Evolutionary conservation across 495 filamentous ascomycete genomes (phyloP), one percentile per base, ranked within the genome.

Genomic region (Xylaria nigripes): DNA sequence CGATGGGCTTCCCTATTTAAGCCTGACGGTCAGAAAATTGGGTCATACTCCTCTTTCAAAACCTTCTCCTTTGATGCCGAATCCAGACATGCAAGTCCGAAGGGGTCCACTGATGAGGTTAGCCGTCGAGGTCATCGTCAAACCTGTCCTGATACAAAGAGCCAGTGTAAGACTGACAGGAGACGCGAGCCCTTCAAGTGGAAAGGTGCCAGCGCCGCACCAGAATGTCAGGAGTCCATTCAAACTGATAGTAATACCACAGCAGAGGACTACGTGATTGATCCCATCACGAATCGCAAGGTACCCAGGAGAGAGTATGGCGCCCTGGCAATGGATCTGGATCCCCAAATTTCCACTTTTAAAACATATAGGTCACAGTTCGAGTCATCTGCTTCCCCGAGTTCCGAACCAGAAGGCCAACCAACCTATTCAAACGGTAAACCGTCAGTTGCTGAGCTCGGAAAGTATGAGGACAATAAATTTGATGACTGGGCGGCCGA

Each of bases 231-330:
- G n/a, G 3, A 41, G 23, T 0, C 51, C 16, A 24, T 18, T 29
- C 30, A 30, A 13, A 43, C 32, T 21, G 13, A 25, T 12, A 32
- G 12, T 9, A 27, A 47, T 41, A 18, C 53, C 12, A 15, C 56
- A 13, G 15, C 48, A 1, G 38, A 55, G 1, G 76, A 74, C 4
- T 81, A 75, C 45, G 59, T 71, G 16, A 80, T 82, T 45, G 81
- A 84, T 60, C 79, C 79, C n/a, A 82, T 84, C 52, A 80, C 80
- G 18, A 81, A 81, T 58, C 75, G 78, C n/a, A 81, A 76, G 61
- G 72, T 83, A 4, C 59, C 55, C 46, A 74, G 65, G 49, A 48
- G 19, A 38, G 32, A 42, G 8, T 10, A 36, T 32, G 45, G 16
- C 1, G 2, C 29, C 0, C 16, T 43, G 22, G 45, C 42, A 45